Evolutionary conservation across 2,329 filamentous ascomycete species (phyloP), one percentile per base, ranked within the genome.

Genomic region (Grosmannia huntii): DNA sequence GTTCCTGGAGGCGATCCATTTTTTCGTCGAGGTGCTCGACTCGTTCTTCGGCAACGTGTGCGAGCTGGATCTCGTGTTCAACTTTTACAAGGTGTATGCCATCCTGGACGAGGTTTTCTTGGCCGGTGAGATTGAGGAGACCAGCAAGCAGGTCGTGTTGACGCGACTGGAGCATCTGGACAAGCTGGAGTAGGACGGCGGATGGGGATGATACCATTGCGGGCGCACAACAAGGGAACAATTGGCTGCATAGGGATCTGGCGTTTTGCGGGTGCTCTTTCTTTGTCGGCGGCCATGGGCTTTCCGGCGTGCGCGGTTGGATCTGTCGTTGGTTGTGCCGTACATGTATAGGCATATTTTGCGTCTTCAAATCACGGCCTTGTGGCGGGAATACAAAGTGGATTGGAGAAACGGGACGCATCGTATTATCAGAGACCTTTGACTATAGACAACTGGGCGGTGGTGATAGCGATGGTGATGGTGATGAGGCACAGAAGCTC

Each of bases 31-130:
- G 76, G 94, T 99, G 62, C 81, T 99, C 67, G 94, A 99, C 78
- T 85, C 91, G 68, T 99, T 99, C 75, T 99, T 99, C 72, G 94
- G 94, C 64, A 99, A 99, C 72, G 94, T 99, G 60, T 99, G 94
- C 76, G 94, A 99, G 77, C 79, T 99, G 70, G 94, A 99, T 75
- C 76, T 99, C 70, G 84, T 87, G 64, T 87, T 87, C 75, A 87
- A 87, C 75, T 87, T 87, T 66, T 87, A 87, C 74, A 87, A 87
- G 74, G 92, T 99, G 63, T 99, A 99, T 73, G 94, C 94, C 54
- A 99, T 99, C 63, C 83, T 99, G 31, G 94, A 99, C 69, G 94
- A 99, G 76, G 94, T 99, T 23, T 99, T 99, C 71, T 75, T 99
- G 61, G 94, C 94, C 0, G 94, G 94, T 21, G 94, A 99, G 79